These are phyloP conservation scores for Boletus tomentosulus DNA, from an alignment of 768 basidiomycete genomes.

Conservation along the genomic window DNA sequence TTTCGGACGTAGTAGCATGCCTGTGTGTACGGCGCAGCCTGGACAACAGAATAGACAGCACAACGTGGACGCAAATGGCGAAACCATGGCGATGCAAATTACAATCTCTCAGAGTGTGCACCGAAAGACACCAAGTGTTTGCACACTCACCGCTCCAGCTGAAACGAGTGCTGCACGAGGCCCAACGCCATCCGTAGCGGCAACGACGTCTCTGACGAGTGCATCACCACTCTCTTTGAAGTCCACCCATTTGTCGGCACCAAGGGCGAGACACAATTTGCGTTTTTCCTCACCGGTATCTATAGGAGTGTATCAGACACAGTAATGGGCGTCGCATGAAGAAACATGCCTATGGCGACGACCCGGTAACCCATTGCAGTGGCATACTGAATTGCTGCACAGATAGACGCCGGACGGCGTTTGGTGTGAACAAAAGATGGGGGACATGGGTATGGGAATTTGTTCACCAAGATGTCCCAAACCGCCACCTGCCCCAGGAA, in stretches of 20 bases:
- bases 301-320: neutral
- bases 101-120: neutral
- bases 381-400: constrained; percentile 44
- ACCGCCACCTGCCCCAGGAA: constrained; percentile 40
- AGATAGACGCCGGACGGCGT: neutral
- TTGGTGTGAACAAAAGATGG: neutral
- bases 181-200: constrained; percentile 39
- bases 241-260: constrained; percentile 44
- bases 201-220: constrained; percentile 36
- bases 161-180: constrained; percentile 37
- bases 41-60: neutral
- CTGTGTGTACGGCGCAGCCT: constrained; percentile 38
- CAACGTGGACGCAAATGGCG: neutral
- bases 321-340: neutral
- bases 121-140: neutral
- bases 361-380: constrained; percentile 39
- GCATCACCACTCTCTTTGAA: constrained; percentile 39
- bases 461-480: constrained; percentile 39
- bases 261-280: constrained; percentile 34
- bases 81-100: neutral
- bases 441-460: neutral
- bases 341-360: constrained; percentile 37
- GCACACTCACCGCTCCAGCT: constrained; percentile 15
- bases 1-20: constrained; percentile 44
- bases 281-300: constrained; percentile 44